phyloP scores from a whole-genome alignment of 2,329 filamentous ascomycete species.

The Claviceps citrina region DNA sequence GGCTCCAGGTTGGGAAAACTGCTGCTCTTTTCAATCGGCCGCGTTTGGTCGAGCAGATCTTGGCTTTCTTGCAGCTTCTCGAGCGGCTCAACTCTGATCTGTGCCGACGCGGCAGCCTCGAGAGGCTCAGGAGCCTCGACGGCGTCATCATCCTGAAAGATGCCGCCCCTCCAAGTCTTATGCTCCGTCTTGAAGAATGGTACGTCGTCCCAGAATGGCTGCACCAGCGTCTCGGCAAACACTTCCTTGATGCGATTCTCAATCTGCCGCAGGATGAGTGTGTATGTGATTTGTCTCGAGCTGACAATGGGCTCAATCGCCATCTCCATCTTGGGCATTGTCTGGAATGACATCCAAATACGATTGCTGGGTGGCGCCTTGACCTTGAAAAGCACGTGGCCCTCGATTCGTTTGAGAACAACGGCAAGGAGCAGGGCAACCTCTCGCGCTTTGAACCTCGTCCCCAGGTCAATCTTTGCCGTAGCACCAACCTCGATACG shows the following conservation, averaged over 20 bases:
- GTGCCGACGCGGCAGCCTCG: conserved; percentile 16
- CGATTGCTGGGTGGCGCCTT: conserved; percentile 93
- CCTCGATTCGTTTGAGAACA: conserved; percentile 70
- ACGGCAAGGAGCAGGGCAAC: conserved; percentile 80
- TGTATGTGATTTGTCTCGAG: conserved; percentile 88
- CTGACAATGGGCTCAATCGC: conserved; percentile 93
- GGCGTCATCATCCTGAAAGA: conserved; percentile 48
- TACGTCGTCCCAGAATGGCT: conserved; percentile 91
- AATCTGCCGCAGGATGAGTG: conserved; percentile 78
- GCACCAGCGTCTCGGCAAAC: conserved; percentile 76
- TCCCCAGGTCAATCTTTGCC: conserved; percentile 76
- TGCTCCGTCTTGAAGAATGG: conserved; percentile 73
- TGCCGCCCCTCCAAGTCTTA: conserved; percentile 70
- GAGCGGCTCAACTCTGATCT: conserved; percentile 34
- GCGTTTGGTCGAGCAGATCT: conserved; percentile 24
- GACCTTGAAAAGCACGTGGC: conserved; percentile 70
- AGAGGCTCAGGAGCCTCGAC: conserved; percentile 17
- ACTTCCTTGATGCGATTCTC: conserved; percentile 92
- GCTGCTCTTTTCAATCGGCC: conserved; percentile 40
- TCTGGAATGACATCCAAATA: conserved; percentile 88
- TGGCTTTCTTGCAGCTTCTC: conserved; percentile 31
- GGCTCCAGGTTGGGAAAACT: conserved; percentile 30
- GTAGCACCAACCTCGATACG: conserved; percentile 84
- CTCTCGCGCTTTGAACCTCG: conserved; percentile 76
- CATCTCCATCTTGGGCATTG: conserved; percentile 87